Evolutionary conservation across 2,329 filamentous ascomycete species (phyloP).

Genomic region (Cordyceps pruinosa): DNA sequence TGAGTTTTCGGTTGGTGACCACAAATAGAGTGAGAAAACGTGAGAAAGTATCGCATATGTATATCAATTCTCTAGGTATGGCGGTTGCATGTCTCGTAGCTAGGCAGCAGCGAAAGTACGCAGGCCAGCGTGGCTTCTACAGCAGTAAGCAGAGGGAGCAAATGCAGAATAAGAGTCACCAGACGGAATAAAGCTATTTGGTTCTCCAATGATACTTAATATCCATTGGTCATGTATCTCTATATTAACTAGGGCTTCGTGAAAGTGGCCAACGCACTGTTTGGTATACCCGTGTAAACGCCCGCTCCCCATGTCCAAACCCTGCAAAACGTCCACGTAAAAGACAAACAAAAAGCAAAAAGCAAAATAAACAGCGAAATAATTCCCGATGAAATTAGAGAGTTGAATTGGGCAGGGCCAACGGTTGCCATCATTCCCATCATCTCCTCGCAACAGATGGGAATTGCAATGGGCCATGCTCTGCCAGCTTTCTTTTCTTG

Average conservation of each 20-base stretch:
- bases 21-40: not conserved
- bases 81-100: not conserved
- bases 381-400: not conserved
- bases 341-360: not conserved
- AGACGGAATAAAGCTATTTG: too few relatives aligned
- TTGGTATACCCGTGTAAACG: not conserved
- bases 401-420: too few relatives aligned
- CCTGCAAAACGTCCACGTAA: not conserved
- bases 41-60: not conserved
- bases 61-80: not conserved
- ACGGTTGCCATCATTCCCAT: not conserved
- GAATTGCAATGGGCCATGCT: not conserved
- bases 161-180: too few relatives aligned
- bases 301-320: not conserved
- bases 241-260: not conserved
- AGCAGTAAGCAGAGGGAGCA: too few relatives aligned
- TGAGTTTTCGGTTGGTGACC: too few relatives aligned
- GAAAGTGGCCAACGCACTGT: not conserved
- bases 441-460: not conserved
- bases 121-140: not conserved
- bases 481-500: not conserved
- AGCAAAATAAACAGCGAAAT: not conserved
- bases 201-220: not conserved
- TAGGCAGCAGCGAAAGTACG: not conserved
- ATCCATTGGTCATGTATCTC: not conserved